Conservation (phyloP, 208 protist genomes). For the Leishmania lainsoni region DNA sequence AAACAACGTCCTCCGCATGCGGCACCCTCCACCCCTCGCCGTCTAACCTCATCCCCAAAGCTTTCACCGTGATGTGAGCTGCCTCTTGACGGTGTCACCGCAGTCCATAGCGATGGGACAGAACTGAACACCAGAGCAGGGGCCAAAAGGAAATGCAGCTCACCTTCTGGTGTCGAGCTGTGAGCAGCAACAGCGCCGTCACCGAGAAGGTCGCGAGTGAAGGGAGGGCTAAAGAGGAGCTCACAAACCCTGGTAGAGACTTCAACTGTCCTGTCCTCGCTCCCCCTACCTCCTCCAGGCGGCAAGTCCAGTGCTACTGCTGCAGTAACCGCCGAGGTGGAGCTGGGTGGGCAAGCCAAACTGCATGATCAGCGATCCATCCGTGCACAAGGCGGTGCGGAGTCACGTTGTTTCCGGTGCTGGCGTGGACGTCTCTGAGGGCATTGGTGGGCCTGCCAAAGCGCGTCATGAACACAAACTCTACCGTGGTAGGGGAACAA, state of each 20-base stretch:
- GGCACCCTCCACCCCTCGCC: slow-evolving; percentile 12
- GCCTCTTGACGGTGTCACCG: not conserved
- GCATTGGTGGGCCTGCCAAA: slow-evolving; percentile 50
- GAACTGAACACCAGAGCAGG: slow-evolving; percentile 1
- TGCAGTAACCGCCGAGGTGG: not conserved
- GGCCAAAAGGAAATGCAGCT: slow-evolving; percentile 38
- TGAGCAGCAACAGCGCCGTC: slow-evolving; percentile 16
- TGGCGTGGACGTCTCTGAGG: not conserved
- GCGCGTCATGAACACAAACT: slow-evolving; percentile 24
- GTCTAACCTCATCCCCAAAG: not conserved
- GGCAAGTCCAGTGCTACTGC: not conserved
- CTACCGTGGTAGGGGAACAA: slow-evolving; percentile 15
- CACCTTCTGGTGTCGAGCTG: slow-evolving; percentile 51
- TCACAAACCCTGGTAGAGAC: slow-evolving; percentile 47
- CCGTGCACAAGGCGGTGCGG: not conserved
- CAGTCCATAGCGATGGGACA: not conserved
- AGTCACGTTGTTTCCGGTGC: not conserved
- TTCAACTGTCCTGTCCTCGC: slow-evolving; percentile 14
- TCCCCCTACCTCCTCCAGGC: not conserved
- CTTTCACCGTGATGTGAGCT: not conserved
- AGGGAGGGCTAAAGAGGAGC: slow-evolving; percentile 24
- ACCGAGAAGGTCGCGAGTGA: slow-evolving; percentile 10
- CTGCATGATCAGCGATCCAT: not conserved
- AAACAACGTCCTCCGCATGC: slow-evolving; percentile 26
- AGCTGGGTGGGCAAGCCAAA: slow-evolving; percentile 26